These are phyloP conservation scores for Trichoderma asperelloides DNA, from an alignment of 495 filamentous ascomycete species.

Conservation along the genomic window DNA sequence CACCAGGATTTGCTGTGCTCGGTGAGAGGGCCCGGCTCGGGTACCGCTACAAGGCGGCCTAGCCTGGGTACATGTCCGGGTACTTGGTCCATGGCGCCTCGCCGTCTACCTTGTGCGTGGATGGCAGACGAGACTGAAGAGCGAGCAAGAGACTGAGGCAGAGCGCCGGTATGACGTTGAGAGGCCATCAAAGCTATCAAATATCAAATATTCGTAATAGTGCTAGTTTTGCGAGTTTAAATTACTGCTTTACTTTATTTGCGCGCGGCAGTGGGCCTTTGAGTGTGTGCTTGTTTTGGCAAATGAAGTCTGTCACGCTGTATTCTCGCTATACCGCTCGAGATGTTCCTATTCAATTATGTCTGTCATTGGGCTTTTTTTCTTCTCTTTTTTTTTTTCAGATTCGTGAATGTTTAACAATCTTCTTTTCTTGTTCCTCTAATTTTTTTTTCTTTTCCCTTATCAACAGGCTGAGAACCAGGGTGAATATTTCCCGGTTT, in stretches of 20 bases:
- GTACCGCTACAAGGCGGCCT: constrained; percentile 1
- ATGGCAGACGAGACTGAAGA: no score
- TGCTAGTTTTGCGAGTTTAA: no score
- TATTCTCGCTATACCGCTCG: no score
- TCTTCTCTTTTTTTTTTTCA: not conserved
- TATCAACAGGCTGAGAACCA: not conserved
- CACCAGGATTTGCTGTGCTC: not conserved
- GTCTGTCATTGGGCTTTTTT: not conserved
- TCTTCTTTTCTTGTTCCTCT: not conserved
- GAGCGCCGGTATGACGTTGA: no score
- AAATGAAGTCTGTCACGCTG: no score
- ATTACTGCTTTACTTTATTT: no score
- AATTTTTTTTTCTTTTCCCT: not conserved
- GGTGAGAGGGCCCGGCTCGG: not conserved
- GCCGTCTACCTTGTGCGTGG: not conserved
- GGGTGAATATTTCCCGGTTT: not conserved
- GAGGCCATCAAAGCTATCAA: no score
- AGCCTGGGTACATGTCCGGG: not conserved
- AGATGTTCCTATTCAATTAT: not conserved
- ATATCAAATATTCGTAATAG: no score
- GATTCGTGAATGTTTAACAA: no score
- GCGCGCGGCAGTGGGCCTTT: no score
- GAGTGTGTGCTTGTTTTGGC: no score
- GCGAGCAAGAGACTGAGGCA: no score
- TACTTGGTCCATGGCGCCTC: not conserved